These are phyloP conservation scores for Peniophora sp. DNA, from an alignment of 1,284 basidiomycete species.

Conservation along the genomic window DNA sequence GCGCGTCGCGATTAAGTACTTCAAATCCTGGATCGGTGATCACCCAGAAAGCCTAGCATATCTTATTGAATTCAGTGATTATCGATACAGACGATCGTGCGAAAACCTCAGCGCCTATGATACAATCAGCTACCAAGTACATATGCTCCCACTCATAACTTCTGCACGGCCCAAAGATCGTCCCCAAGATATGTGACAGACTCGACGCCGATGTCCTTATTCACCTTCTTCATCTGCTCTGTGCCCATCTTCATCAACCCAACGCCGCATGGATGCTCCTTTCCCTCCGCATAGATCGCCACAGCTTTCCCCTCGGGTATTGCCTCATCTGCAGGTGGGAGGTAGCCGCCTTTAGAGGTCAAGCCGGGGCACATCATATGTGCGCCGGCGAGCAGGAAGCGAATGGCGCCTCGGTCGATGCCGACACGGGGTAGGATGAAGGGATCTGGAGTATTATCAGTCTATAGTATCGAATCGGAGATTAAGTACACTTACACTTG, in stretches of 20 bases:
- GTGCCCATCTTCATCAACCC: slow-evolving; percentile 80
- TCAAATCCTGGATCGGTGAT: too few relatives aligned
- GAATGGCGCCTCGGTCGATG: slow-evolving; percentile 96
- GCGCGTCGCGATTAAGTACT: too few relatives aligned
- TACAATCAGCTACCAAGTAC: neutral
- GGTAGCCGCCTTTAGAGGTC: slow-evolving; percentile 83
- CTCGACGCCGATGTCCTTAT: slow-evolving; percentile 91
- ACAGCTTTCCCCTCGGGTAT: slow-evolving; percentile 71
- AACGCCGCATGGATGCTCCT: slow-evolving; percentile 86
- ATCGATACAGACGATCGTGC: too few relatives aligned
- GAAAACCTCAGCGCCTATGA: too few relatives aligned
- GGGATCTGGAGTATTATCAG: slow-evolving; percentile 58
- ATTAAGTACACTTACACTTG: slow-evolving; percentile 60
- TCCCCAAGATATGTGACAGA: slow-evolving; percentile 83
- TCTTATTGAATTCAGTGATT: too few relatives aligned
- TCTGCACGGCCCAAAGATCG: slow-evolving; percentile 78
- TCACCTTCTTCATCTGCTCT: slow-evolving; percentile 84
- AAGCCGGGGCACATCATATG: slow-evolving; percentile 98
- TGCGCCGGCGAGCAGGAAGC: slow-evolving; percentile 89
- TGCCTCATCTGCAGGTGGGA: slow-evolving; percentile 70
- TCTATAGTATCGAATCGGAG: neutral
- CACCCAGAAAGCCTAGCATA: too few relatives aligned
- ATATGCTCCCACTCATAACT: slow-evolving; percentile 37
- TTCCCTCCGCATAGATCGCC: slow-evolving; percentile 92
- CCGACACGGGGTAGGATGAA: slow-evolving; percentile 83